Conservation (phyloP, 805 yeast species). For the Kuraishia borneana region DNA sequence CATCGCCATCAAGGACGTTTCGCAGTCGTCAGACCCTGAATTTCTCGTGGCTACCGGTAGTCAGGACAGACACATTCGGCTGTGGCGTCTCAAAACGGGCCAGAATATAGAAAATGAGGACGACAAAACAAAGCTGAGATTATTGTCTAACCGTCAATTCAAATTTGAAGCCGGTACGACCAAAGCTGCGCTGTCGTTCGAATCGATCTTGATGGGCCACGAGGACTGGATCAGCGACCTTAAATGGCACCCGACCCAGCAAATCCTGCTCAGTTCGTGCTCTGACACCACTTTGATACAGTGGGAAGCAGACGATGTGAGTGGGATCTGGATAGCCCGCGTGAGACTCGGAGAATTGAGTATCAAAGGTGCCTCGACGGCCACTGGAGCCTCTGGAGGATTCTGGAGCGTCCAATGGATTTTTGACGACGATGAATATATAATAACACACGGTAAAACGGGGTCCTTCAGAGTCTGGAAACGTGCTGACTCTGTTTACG, state of each 20-base stretch:
- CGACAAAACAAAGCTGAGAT: constrained; percentile 36
- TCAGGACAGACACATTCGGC: constrained; percentile 83
- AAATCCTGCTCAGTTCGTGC: constrained; percentile 68
- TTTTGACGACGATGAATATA: constrained; percentile 28
- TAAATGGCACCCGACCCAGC: constrained; percentile 62
- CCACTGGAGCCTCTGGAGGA: constrained; percentile 84
- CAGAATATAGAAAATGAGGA: constrained; percentile 37
- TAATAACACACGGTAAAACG: constrained; percentile 80
- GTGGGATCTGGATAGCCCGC: constrained; percentile 85
- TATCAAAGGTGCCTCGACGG: constrained; percentile 94
- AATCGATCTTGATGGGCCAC: constrained; percentile 93
- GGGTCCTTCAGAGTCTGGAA: constrained; percentile 85
- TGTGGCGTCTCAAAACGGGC: constrained; percentile 68
- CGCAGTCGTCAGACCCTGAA: constrained; percentile 34
- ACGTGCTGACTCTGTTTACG: constrained; percentile 10
- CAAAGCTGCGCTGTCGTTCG: constrained; percentile 59
- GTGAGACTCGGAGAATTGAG: constrained; percentile 84
- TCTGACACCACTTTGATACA: constrained; percentile 90
- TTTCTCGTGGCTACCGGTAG: constrained; percentile 79
- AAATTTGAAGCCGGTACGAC: constrained; percentile 32
- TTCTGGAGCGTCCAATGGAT: constrained; percentile 67
- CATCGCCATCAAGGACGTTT: constrained; percentile 43
- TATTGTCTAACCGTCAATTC: constrained; percentile 65
- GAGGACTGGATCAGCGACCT: constrained; percentile 94
- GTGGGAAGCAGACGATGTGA: constrained; percentile 80